Evolutionary conservation across 805 yeast species (phyloP), one percentile per base, ranked within the genome.

Genomic region (Clavispora asparagi): DNA sequence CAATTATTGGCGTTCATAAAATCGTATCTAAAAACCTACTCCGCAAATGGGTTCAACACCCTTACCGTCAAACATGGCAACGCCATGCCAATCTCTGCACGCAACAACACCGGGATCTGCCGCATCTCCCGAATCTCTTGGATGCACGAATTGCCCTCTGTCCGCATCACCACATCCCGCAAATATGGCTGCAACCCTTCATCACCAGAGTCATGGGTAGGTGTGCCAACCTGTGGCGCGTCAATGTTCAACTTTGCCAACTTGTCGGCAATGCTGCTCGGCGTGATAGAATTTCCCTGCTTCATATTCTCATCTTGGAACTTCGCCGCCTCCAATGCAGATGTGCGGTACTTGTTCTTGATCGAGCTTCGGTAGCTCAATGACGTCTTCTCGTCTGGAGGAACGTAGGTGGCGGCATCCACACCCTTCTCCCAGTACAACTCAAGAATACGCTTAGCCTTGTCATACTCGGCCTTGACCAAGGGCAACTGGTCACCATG

Each of bases 401-500:
- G 97, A 35, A 89, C 77, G 61, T 76, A 94, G 0, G 95, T 86
- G 0, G 97, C 97, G 19, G 96, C 79, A 63, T 92, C 97, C 44
- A 86, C 79, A n/a, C 91, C 92, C 43, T 80, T 81, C 64, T 89
- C 95, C 99, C 99, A 92, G 61, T 79, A 89, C 41, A 92, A 71
- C 62, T 92, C 97, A 58, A 92, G 73, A 9, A 81, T 67, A 39
- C 88, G 76, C 36, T 77, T 70, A 14, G 61, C 58, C 60, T 84
- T 86, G 63, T 87, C 91, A 63, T 86, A 94, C 64, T 94, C 98
- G 6, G 97, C 98, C 64, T 90, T 91, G 23, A 80, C 80, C 51
- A 92, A 73, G 10, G 98, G 98, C 46, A 94, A 73, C 67, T 94
- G 98, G 67, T 94, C 99, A 26, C 98, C 97, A 60, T 94, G 99